These are phyloP conservation scores for Daldinia grandis DNA, from an alignment of 495 filamentous ascomycete species.

Conservation along the genomic window DNA sequence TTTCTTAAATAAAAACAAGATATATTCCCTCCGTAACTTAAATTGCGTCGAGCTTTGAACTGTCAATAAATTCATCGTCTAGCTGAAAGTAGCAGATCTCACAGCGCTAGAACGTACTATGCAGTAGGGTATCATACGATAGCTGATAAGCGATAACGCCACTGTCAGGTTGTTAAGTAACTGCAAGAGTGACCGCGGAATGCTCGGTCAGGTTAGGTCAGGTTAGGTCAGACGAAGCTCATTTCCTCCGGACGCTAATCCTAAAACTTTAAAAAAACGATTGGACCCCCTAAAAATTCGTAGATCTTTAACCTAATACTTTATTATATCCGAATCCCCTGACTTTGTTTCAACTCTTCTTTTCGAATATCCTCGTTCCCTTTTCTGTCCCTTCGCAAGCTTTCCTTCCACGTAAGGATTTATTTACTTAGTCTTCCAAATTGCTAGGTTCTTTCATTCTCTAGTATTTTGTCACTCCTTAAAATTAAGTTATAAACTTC, in stretches of 20 bases:
- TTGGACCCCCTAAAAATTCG: slow-evolving; percentile 36
- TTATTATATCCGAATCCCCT: slow-evolving; percentile 36
- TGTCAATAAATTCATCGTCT: neutral
- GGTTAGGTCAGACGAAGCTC: slow-evolving; percentile 16
- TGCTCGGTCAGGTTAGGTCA: slow-evolving; percentile 15
- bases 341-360: slow-evolving; percentile 17
- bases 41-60: neutral
- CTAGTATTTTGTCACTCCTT: slow-evolving; percentile 11
- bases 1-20: neutral
- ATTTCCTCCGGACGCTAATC: slow-evolving; percentile 27
- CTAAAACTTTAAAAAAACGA: slow-evolving; percentile 10
- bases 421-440: slow-evolving; percentile 7
- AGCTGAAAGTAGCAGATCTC: slow-evolving; percentile 27
- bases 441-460: slow-evolving; percentile 6
- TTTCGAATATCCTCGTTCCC: slow-evolving; percentile 22
- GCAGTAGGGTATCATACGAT: slow-evolving; percentile 45
- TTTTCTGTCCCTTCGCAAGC: slow-evolving; percentile 9
- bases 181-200: slow-evolving; percentile 19
- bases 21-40: neutral
- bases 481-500: slow-evolving; percentile 3
- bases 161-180: slow-evolving; percentile 39
- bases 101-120: slow-evolving; percentile 3
- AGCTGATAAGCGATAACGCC: slow-evolving; percentile 43
- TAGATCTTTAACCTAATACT: slow-evolving; percentile 15
- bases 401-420: slow-evolving; percentile 2